Conservation (phyloP, 164 flowering plant species). For the Houttuynia cordata region DNA sequence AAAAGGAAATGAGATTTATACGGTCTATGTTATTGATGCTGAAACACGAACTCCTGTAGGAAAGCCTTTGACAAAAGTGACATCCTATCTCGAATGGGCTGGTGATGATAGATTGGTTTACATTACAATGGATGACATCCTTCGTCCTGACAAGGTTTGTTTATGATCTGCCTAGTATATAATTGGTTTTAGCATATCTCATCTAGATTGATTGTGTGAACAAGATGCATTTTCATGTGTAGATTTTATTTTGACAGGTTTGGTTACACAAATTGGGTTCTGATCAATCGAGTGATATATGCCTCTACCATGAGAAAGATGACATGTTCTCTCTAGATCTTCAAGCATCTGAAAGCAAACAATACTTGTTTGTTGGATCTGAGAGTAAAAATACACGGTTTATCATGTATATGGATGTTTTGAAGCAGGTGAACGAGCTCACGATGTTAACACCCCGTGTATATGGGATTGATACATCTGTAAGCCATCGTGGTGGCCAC, state of each 20-base stretch:
- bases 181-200: not conserved
- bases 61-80: conserved; percentile 45
- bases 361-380: conserved; percentile 64
- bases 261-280: conserved; percentile 23
- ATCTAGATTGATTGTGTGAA: not conserved
- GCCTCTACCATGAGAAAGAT: conserved; percentile 33
- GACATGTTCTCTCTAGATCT: conserved; percentile 70
- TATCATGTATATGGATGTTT: conserved; percentile 52
- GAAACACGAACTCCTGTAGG: conserved; percentile 46
- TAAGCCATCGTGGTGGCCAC: conserved; percentile 72
- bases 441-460: conserved; percentile 63
- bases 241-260: conserved; percentile 8
- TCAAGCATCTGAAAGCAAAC: conserved; percentile 76
- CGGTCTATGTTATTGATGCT: conserved; percentile 59
- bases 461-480: conserved; percentile 64
- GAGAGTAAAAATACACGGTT: conserved; percentile 78
- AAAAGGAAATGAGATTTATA: conserved; percentile 83
- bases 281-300: conserved; percentile 19
- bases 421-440: conserved; percentile 56
- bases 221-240: not conserved
- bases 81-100: conserved; percentile 71
- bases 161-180: not conserved
- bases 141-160: conserved; percentile 78
- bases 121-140: conserved; percentile 79
- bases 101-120: conserved; percentile 69